A percentile compares a stretch with the other conserved stretches of the same genome.
phyloP scores from a whole-genome alignment of 2,329 filamentous ascomycete genomes.

The Microdochium trichocladiopsis region DNA sequence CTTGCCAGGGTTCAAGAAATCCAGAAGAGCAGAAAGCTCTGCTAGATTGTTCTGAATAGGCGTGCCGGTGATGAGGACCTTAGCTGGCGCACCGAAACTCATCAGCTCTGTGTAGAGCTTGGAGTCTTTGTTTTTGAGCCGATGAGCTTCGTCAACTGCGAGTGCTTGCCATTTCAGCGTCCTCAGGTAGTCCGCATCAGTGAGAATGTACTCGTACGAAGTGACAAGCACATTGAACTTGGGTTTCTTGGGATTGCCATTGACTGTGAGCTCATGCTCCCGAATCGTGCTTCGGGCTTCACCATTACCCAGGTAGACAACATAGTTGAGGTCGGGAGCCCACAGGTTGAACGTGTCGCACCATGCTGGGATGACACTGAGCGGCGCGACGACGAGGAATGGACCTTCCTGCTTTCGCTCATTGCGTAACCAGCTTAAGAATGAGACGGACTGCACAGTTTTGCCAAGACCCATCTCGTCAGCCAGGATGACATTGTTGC shows the following conservation, averaged over 20 bases:
- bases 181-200: conserved; percentile 75
- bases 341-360: conserved; percentile 95
- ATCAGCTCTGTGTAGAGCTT: conserved; percentile 82
- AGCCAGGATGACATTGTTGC: conserved; percentile 92
- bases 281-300: conserved; percentile 79
- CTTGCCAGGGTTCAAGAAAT: conserved; percentile 95
- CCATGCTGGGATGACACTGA: conserved; percentile 97
- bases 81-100: conserved; percentile 80
- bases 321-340: conserved; percentile 94
- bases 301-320: conserved; percentile 91
- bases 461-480: conserved; percentile 99
- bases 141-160: conserved; percentile 93
- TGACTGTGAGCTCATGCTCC: conserved; percentile 81
- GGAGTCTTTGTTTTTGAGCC: conserved; percentile 92
- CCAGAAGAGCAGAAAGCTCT: conserved; percentile 85
- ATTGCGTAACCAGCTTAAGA: conserved; percentile 95
- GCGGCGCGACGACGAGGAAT: conserved; percentile 92
- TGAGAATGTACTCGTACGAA: conserved; percentile 92
- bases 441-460: conserved; percentile 94
- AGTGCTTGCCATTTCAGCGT: conserved; percentile 97
- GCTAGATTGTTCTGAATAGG: conserved; percentile 96
- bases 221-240: conserved; percentile 98
- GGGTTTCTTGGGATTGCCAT: conserved; percentile 78
- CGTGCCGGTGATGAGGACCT: conserved; percentile 91
- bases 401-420: conserved; percentile 85